A percentile compares a stretch with the other conserved stretches of the same genome.
Conservation (phyloP, 2,329 filamentous ascomycete genomes). For the Fusarium citri region DNA sequence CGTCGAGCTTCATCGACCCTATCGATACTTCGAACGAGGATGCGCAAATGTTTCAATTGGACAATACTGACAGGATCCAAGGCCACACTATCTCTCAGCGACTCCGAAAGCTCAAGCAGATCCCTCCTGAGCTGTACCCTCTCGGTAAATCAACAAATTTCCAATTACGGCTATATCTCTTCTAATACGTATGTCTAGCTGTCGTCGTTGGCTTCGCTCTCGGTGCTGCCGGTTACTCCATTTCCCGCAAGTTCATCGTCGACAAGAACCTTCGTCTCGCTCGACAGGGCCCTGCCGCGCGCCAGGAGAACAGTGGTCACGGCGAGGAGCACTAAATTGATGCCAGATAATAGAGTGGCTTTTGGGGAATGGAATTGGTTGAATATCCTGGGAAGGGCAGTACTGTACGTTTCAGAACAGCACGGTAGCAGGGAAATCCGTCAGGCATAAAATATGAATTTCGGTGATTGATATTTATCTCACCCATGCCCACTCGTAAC, state of each 20-base stretch:
- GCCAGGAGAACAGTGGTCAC: conserved; percentile 49
- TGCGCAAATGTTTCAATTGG: conserved; percentile 33
- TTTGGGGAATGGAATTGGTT: conserved; percentile 33
- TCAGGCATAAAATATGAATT: conserved; percentile 43
- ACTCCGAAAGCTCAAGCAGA: conserved; percentile 86
- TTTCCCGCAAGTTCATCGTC: conserved; percentile 81
- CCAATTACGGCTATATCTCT: conserved; percentile 31
- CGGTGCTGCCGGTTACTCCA: conserved; percentile 83
- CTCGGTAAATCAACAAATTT: conserved; percentile 72
- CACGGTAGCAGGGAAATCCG: conserved; percentile 41
- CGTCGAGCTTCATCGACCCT: conserved; percentile 24
- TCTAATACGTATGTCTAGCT: conserved; percentile 63
- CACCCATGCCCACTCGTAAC: conserved; percentile 33
- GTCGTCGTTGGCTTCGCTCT: conserved; percentile 89
- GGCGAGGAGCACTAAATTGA: conserved; percentile 50
- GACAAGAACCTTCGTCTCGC: conserved; percentile 93
- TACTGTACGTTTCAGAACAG: conserved; percentile 46
- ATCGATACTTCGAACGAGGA: conserved; percentile 24
- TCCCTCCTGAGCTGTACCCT: conserved; percentile 93
- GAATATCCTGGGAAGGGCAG: conserved; percentile 30
- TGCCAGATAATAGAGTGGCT: conserved; percentile 21
- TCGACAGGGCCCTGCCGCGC: conserved; percentile 69
- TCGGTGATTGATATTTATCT: conserved; percentile 44
- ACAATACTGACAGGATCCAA: conserved; percentile 55
- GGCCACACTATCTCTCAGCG: conserved; percentile 98